These are phyloP conservation scores for Colletotrichum lini DNA, from an alignment of 2,329 filamentous ascomycete species.

Conservation along the genomic window DNA sequence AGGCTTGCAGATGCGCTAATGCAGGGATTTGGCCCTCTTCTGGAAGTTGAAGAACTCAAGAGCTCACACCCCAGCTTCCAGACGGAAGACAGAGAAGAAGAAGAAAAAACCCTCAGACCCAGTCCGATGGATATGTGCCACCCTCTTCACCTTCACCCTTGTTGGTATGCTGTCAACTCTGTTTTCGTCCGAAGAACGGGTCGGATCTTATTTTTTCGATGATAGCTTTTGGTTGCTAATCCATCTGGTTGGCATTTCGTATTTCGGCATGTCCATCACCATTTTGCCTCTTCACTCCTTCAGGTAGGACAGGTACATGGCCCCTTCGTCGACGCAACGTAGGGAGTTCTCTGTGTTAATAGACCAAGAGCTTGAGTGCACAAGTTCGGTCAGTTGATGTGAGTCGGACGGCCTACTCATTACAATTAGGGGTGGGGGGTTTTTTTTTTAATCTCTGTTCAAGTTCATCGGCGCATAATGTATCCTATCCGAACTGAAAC, in stretches of 20 bases:
- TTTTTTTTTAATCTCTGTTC: too few relatives aligned
- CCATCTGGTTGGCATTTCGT: not conserved
- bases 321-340: not conserved
- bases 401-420: too few relatives aligned
- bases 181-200: slow-evolving; percentile 50
- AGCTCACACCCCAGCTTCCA: slow-evolving; percentile 20
- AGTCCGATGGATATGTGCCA: slow-evolving; percentile 23
- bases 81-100: not conserved
- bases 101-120: slow-evolving; percentile 20
- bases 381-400: not conserved
- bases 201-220: slow-evolving; percentile 49
- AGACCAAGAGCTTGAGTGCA: not conserved
- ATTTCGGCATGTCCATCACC: not conserved
- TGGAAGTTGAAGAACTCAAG: slow-evolving; percentile 26
- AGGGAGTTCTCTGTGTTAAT: not conserved
- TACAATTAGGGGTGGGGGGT: too few relatives aligned
- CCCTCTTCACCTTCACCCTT: slow-evolving; percentile 13
- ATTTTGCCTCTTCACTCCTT: not conserved
- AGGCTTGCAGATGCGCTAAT: slow-evolving; percentile 39
- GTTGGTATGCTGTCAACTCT: slow-evolving; percentile 32
- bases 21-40: slow-evolving; percentile 40
- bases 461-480: too few relatives aligned
- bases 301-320: too few relatives aligned
- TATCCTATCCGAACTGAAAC: too few relatives aligned
- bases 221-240: slow-evolving; percentile 4